A percentile compares a stretch with the other conserved stretches of the same genome.
phyloP scores from a whole-genome alignment of 2,329 filamentous ascomycete species.

The Colletotrichum sidae region DNA sequence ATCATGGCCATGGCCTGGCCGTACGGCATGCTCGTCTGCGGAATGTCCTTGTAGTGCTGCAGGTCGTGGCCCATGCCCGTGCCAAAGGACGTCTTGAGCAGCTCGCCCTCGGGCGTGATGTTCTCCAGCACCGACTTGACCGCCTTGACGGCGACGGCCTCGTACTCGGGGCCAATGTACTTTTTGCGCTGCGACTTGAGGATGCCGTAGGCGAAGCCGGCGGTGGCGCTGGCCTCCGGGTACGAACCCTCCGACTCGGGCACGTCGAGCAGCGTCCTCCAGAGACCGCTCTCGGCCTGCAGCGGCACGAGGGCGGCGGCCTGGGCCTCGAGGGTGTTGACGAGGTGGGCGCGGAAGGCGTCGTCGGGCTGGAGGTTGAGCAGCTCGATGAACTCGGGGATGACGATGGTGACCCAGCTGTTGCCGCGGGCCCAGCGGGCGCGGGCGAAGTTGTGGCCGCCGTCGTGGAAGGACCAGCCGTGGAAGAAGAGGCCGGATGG shows the following conservation, averaged over 20 bases:
- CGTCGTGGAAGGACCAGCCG: conserved; percentile 81
- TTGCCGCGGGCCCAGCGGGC: conserved; percentile 72
- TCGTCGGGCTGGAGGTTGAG: conserved; percentile 73
- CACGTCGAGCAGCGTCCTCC: conserved; percentile 80
- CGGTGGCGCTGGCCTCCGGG: conserved; percentile 80
- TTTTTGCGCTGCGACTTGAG: conserved; percentile 78
- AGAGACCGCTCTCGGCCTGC: conserved; percentile 74
- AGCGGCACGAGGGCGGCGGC: conserved; percentile 71
- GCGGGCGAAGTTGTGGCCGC: conserved; percentile 71
- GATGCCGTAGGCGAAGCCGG: conserved; percentile 84
- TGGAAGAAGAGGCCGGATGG: conserved; percentile 82
- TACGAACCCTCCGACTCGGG: conserved; percentile 76
- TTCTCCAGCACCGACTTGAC: conserved; percentile 74
- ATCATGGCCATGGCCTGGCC: conserved; percentile 89
- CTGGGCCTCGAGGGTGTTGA: conserved; percentile 76
- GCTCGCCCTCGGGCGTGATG: conserved; percentile 75
- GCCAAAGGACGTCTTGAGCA: conserved; percentile 81
- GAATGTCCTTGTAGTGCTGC: conserved; percentile 83
- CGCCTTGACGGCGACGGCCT: conserved; percentile 72
- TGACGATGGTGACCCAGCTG: conserved; percentile 84
- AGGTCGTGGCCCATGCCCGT: conserved; percentile 80
- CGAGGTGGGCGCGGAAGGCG: conserved; percentile 68
- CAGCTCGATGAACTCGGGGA: conserved; percentile 83
- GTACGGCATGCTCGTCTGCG: conserved; percentile 84
- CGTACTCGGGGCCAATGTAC: conserved; percentile 74